Evolutionary conservation across 1,139 yeast genomes (phyloP).

Genomic region (Arxiozyma bovina): DNA sequence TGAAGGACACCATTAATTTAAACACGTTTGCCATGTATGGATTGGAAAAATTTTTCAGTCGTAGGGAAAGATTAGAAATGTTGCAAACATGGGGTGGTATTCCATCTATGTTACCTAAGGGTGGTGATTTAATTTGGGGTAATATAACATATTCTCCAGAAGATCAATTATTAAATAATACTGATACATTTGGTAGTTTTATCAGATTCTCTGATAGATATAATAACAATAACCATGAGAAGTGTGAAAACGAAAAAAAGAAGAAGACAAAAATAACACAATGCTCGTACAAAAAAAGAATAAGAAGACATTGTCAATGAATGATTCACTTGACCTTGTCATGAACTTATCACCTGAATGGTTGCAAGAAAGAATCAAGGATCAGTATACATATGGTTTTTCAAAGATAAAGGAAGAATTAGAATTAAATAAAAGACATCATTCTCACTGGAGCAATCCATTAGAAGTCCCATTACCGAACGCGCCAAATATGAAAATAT

Average conservation of each 20-base stretch:
- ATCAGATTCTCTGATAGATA: conserved; percentile 44
- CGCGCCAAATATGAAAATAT: conserved; percentile 87
- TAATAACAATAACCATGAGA: neutral
- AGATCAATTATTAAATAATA: conserved; percentile 36
- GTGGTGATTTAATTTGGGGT: conserved; percentile 89
- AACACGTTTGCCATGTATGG: conserved; percentile 92
- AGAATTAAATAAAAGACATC: conserved; percentile 52
- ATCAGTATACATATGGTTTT: conserved; percentile 72
- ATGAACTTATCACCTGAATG: conserved; percentile 62
- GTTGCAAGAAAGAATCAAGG: conserved; percentile 56
- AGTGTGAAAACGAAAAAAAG: conserved; percentile 31
- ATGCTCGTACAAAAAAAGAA: neutral
- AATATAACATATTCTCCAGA: conserved; percentile 44
- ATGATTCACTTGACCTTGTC: conserved; percentile 56
- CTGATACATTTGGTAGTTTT: conserved; percentile 57
- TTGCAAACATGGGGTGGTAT: conserved; percentile 84
- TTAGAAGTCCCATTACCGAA: conserved; percentile 82
- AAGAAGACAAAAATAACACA: conserved; percentile 49
- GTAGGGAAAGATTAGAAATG: conserved; percentile 82
- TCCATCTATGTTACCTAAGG: conserved; percentile 93
- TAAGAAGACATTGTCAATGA: conserved; percentile 42
- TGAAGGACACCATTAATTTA: conserved; percentile 93
- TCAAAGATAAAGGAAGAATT: conserved; percentile 56
- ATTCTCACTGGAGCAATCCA: conserved; percentile 85
- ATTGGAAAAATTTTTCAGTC: conserved; percentile 82